A percentile compares a stretch with the other conserved stretches of the same genome.
phyloP scores from a whole-genome alignment of 495 filamentous ascomycete genomes.

The Neurospora sp. region DNA sequence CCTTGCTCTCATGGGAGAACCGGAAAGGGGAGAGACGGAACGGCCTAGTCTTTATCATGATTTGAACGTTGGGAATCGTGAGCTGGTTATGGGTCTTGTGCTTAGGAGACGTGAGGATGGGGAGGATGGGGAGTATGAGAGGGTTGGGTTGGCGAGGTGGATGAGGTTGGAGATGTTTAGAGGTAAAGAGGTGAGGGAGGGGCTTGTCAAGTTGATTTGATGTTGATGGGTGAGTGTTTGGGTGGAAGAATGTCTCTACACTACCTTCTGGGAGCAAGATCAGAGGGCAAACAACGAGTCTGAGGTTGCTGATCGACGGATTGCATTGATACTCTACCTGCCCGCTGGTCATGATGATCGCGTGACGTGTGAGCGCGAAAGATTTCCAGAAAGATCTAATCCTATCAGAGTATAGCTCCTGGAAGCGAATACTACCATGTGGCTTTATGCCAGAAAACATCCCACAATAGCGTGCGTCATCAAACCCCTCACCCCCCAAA shows the following conservation, averaged over 20 bases:
- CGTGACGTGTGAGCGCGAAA: too few relatives aligned
- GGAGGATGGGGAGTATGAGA: neutral
- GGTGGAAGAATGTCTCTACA: neutral
- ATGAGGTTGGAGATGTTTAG: neutral
- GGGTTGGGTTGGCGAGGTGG: neutral
- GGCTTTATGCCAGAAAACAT: neutral
- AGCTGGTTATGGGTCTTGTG: neutral
- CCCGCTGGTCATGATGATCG: too few relatives aligned
- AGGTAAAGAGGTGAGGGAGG: neutral
- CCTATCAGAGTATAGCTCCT: neutral
- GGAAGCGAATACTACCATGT: neutral
- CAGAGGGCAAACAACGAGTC: too few relatives aligned
- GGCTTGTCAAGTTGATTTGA: neutral
- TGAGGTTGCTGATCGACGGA: neutral
- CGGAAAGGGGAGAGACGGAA: neutral
- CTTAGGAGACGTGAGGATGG: neutral
- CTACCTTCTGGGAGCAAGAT: too few relatives aligned
- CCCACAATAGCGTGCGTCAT: neutral
- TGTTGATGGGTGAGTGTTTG: neutral
- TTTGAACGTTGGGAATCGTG: neutral
- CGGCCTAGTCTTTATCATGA: neutral
- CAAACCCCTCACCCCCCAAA: neutral
- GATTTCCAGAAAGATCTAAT: neutral
- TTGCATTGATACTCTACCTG: neutral
- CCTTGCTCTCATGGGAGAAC: neutral